Evolutionary conservation across 345 rosid species (phyloP), one percentile per base, ranked within the genome.

Genomic region (Lagerstroemia speciosa): DNA sequence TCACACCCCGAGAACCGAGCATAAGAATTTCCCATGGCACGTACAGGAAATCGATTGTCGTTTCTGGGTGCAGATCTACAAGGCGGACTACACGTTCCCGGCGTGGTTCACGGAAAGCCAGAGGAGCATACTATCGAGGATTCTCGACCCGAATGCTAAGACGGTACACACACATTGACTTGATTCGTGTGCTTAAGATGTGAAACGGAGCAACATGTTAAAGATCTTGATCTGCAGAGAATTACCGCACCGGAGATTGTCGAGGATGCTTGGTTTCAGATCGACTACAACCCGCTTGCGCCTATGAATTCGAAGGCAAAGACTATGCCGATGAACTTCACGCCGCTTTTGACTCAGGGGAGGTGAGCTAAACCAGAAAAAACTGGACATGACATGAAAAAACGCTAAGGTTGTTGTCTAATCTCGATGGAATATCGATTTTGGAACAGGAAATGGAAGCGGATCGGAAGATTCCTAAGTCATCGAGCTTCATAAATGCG

Each of bases 401-500:
- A 26, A 64, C 2, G 27, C 8, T 8, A 38, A 65, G 30, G 30
- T 24, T 19, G 55, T 16, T 3, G 55, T 1, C 10, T 20, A 22
- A 41, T 32, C 41, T 22, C 34, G 10, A 65, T 20, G 1, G 33
- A 61, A 61, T 15, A 30, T 12, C 8, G 12, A n/a, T 62, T 29
- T 48, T 55, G 68, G 41, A 40, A 71, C 87, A 93, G 98, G 96
- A 85, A 22, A 69, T 80, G 68, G 72, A 66, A 0, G 29, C 71
- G 30, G 88, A 82, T 75, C 70, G 70, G 72, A 76, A 79, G 69
- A 80, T 77, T 36, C 71, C 71, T 1, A 80, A 76, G 55, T 81
- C 89, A 34, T 78, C 98, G 32, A 89, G 82, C 67, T 93, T 87
- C 78, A 86, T 93, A 72, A 91, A 89, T 75, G 98, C 98, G 34